Conservation (phyloP, 305 asterid genomes). For the Salvia sclarea region DNA sequence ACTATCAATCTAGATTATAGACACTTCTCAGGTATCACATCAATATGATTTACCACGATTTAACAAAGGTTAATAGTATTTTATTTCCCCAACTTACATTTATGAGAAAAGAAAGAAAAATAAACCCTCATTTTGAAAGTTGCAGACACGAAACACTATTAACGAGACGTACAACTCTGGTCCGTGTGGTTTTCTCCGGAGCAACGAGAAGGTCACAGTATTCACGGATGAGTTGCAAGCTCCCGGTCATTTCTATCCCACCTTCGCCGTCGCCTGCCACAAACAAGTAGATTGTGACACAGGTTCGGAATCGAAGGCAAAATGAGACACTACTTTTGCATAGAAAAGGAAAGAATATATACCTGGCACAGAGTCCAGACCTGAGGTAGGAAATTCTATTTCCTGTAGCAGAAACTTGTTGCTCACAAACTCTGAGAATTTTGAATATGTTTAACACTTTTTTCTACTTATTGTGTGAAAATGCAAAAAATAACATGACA, state of each 20-base stretch:
- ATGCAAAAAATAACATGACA: neutral
- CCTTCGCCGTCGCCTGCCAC: constrained; percentile 93
- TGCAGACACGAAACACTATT: no score
- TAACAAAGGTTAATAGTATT: no score
- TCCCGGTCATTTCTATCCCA: constrained; percentile 86
- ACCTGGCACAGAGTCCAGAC: constrained; percentile 92
- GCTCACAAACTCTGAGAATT: constrained; percentile 63
- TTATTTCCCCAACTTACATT: no score
- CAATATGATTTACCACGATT: no score
- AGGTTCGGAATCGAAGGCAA: neutral
- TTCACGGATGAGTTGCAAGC: constrained; percentile 75
- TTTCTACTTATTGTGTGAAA: constrained; percentile 17
- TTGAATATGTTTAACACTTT: constrained; percentile 34
- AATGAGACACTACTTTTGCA: no score
- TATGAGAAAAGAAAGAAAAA: no score
- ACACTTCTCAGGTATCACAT: no score
- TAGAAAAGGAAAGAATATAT: no score
- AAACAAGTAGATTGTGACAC: constrained; percentile 2
- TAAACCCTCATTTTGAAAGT: no score
- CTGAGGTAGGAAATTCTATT: constrained; percentile 92
- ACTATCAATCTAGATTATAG: no score
- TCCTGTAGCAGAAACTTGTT: constrained; percentile 87
- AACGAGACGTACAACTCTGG: constrained; percentile 71
- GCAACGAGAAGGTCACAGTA: constrained; percentile 63
- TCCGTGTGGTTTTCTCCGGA: constrained; percentile 65